Conservation (phyloP, 805 yeast genomes). For the Nakazawaea laoshanensis region DNA sequence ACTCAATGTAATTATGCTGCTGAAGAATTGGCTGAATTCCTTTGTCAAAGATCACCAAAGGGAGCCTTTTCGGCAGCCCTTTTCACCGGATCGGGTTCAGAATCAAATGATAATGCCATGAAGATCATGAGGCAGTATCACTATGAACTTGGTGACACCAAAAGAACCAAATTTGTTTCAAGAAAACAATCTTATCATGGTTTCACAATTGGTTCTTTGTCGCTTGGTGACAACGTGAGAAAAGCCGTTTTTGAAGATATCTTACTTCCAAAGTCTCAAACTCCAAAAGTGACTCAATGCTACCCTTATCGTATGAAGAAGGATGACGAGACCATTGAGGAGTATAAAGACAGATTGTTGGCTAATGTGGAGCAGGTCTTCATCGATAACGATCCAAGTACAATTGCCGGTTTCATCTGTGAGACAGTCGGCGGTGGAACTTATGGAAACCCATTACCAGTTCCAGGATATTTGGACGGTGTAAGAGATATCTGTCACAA, state of each 20-base stretch:
- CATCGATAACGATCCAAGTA: constrained; percentile 32
- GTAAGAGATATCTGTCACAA: constrained; percentile 38
- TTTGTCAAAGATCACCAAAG: constrained; percentile 28
- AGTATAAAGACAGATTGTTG: constrained; percentile 28
- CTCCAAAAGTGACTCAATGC: constrained; percentile 21
- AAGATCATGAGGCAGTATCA: constrained; percentile 53
- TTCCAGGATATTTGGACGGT: constrained; percentile 39
- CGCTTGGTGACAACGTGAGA: constrained; percentile 27
- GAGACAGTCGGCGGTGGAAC: constrained; percentile 42
- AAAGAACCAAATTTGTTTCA: constrained; percentile 32
- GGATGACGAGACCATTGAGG: constrained; percentile 28
- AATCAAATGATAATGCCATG: constrained; percentile 74
- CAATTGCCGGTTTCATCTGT: constrained; percentile 31
- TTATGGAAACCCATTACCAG: constrained; percentile 34
- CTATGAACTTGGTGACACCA: constrained; percentile 31
- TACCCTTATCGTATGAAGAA: constrained; percentile 24
- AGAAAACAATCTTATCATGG: constrained; percentile 42
- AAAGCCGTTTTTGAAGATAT: constrained; percentile 22
- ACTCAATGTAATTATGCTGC: constrained; percentile 26
- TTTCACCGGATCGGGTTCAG: constrained; percentile 67
- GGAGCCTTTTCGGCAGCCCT: constrained; percentile 30
- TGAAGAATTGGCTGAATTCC: constrained; percentile 36
- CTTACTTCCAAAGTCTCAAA: constrained; percentile 23
- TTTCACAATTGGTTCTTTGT: constrained; percentile 35
- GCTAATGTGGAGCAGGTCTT: constrained; percentile 33